phyloP scores from a whole-genome alignment of 176 grass and related monocot genomes.

The Oryza coarctata region DNA sequence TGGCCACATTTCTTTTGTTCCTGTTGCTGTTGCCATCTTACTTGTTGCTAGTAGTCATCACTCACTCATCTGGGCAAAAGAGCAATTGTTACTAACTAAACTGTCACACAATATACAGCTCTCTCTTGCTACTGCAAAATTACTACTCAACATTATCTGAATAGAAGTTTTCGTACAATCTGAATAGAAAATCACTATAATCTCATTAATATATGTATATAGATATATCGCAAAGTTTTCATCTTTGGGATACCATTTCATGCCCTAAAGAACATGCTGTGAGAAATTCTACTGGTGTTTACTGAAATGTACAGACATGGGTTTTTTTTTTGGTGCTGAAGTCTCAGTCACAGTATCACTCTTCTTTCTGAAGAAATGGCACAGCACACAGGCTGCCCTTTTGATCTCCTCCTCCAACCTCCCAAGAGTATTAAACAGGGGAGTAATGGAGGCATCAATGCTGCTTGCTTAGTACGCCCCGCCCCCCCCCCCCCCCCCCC shows the following conservation, averaged over 20 bases:
- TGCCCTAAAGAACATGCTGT: not conserved
- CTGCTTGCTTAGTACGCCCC: conserved; percentile 46
- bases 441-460: conserved; percentile 56
- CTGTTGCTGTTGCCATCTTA: conserved; percentile 39
- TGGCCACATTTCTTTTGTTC: conserved; percentile 37
- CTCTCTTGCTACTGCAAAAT: not conserved
- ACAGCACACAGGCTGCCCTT: conserved; percentile 44
- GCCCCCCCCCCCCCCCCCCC: no score
- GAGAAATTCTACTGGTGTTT: not conserved
- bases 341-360: not conserved
- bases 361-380: not conserved
- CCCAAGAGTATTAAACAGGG: conserved; percentile 43
- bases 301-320: conserved; percentile 20
- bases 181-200: not conserved
- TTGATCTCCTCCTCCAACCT: conserved; percentile 30
- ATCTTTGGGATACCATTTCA: not conserved
- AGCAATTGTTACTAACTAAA: conserved; percentile 27
- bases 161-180: not conserved
- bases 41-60: conserved; percentile 1
- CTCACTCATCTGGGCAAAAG: not conserved
- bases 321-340: not conserved
- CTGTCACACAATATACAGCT: not conserved
- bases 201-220: not conserved
- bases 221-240: not conserved
- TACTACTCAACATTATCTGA: not conserved